phyloP scores from a whole-genome alignment of 306 rosid genomes.

The Lathyrus sativus region DNA sequence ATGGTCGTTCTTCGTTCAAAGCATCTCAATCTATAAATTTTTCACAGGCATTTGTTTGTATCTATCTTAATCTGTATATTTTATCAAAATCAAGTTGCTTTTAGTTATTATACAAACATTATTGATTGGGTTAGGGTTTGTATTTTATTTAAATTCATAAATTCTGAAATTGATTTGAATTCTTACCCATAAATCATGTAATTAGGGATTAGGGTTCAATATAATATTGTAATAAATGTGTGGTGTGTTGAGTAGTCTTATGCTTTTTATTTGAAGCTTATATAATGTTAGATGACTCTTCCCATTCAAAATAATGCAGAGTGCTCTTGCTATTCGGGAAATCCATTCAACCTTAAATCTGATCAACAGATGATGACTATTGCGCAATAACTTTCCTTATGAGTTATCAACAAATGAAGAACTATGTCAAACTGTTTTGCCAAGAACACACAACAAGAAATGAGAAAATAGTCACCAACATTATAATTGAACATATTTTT shows the following conservation, averaged over 20 bases:
- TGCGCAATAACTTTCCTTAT: neutral
- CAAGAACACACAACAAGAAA: neutral
- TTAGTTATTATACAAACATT: too few relatives aligned
- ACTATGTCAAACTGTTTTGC: conserved; percentile 63
- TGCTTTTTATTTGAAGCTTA: neutral
- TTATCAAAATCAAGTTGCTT: too few relatives aligned
- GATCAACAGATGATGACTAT: neutral
- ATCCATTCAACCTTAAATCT: neutral
- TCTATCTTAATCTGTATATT: too few relatives aligned
- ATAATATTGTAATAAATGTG: neutral
- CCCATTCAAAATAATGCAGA: conserved; percentile 22
- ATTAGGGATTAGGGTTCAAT: neutral
- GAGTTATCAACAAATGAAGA: neutral
- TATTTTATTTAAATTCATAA: too few relatives aligned
- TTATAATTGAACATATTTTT: neutral
- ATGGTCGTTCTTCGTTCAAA: too few relatives aligned
- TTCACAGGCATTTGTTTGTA: too few relatives aligned
- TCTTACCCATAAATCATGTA: too few relatives aligned
- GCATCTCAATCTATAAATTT: too few relatives aligned
- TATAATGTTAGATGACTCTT: too few relatives aligned
- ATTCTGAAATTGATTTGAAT: too few relatives aligned
- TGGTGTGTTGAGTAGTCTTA: neutral
- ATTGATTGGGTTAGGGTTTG: too few relatives aligned
- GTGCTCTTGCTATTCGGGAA: neutral
- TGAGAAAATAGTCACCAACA: conserved; percentile 17